These are phyloP conservation scores for Peronosclerospora sorghi DNA, from an alignment of 352 stramenopile genomes.

Conservation along the genomic window DNA sequence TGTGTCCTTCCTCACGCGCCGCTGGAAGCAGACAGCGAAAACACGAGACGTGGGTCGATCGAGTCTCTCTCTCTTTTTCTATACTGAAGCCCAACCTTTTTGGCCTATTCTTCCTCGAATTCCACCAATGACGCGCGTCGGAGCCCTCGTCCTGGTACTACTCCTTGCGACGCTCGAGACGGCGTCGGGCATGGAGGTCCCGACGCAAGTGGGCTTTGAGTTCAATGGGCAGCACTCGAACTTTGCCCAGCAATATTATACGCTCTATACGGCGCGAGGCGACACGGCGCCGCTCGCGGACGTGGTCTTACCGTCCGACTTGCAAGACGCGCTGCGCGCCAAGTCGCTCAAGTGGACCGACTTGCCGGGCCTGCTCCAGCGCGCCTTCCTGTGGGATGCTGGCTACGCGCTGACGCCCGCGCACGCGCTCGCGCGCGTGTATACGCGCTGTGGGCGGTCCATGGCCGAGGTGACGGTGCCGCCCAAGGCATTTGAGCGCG, in stretches of 20 bases:
- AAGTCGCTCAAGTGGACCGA: slow-evolving; percentile 35
- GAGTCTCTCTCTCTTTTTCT: no score
- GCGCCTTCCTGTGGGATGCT: slow-evolving; percentile 54
- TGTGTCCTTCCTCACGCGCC: no score
- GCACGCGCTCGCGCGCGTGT: slow-evolving; percentile 29
- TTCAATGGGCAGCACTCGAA: slow-evolving; percentile 54
- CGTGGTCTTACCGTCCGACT: slow-evolving; percentile 20
- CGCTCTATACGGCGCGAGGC: slow-evolving; percentile 27
- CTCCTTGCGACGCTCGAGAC: background rate
- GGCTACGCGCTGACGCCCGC: slow-evolving; percentile 41
- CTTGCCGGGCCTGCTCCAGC: slow-evolving; percentile 45
- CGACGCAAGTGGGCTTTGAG: slow-evolving; percentile 31
- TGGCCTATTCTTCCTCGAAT: no score
- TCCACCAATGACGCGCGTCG: no score
- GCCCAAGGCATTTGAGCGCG: slow-evolving; percentile 41
- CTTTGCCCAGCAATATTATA: slow-evolving; percentile 59
- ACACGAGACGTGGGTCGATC: no score
- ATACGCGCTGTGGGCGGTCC: slow-evolving; percentile 46
- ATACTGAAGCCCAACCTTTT: no score
- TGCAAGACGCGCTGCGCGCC: slow-evolving; percentile 21
- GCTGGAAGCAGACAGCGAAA: no score
- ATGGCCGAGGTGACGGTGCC: slow-evolving; percentile 61
- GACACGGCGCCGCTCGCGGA: slow-evolving; percentile 18
- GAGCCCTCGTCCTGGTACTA: background rate
- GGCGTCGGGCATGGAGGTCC: slow-evolving; percentile 17